Evolutionary conservation across 371 early-diverging fungal genomes (phyloP), one percentile per base, ranked within the genome.

Genomic region (Haplosporangium sp.): DNA sequence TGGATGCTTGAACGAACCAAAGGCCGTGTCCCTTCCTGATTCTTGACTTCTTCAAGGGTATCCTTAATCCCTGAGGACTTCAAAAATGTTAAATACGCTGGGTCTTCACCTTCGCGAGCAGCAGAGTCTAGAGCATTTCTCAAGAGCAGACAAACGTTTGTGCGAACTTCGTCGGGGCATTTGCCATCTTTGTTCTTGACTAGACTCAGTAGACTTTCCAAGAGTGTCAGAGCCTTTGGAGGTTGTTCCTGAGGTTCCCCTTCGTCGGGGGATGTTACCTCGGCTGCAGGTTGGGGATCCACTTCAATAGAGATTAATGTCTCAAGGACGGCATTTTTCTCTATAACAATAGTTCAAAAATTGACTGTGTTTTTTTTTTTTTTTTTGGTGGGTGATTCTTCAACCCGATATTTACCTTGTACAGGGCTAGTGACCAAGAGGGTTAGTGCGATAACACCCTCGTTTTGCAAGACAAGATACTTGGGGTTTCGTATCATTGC

Each of bases 391-490:
- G 27, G 27, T 27, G 27, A 27, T 27, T 27, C 27, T 27, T 27
- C 27, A 27, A 27, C 27, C 27, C 27, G 27, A 27, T 27, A 65
- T 13, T 53, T 71, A 67, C 70, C 71, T 65, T 72, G 73, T n/a
- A 73, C 19, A 17, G 73, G 63, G 19, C 78, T 72, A 42, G 89
- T 86, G 56, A 87, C 83, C 19, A 91, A 67, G 38, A 90, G 73
- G 0, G 88, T 87, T 35, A 91, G 69, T 8, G 89, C 89, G 65
- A 91, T 85, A 58, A 90, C 74, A 27, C 90, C 90, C 63, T 91
- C 91, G 63, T 89, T 91, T 62, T 90, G 89, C 4, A 91, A 81
- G n/a, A 91, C 75, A 39, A 85, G 71, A 65, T 86, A 90, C 58
- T 85, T 87, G 10, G 90, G 86, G 42, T 87, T 86, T 9, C 87